A percentile compares a stretch with the other conserved stretches of the same genome.
Evolutionary conservation across 179 eudicot genomes (phyloP).

Genomic region (Spergularia azorica): DNA sequence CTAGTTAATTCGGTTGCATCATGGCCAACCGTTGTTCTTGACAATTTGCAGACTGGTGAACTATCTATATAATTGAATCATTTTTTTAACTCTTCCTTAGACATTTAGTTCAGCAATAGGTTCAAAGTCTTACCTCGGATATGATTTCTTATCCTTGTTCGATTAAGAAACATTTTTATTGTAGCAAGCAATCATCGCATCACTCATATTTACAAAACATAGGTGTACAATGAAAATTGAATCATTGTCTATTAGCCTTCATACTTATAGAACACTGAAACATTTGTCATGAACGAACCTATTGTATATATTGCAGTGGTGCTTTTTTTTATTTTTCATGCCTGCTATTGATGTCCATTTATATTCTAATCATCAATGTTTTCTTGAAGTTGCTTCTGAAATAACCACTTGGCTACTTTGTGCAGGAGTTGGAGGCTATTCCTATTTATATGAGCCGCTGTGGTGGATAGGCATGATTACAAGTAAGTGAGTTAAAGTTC

Average conservation of each 20-base stretch:
- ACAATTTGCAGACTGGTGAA: neutral
- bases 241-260: neutral
- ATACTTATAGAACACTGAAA: neutral
- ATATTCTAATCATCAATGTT: neutral
- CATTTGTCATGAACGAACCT: neutral
- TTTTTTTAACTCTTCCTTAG: neutral
- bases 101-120: neutral
- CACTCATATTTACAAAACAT: neutral
- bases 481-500: slow-evolving; percentile 52
- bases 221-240: neutral
- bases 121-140: neutral
- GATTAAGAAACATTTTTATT: neutral
- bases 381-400: neutral
- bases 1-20: neutral
- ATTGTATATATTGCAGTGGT: neutral
- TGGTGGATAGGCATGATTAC: slow-evolving; percentile 98
- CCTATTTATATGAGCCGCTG: slow-evolving; percentile 83
- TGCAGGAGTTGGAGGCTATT: slow-evolving; percentile 87
- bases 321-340: neutral
- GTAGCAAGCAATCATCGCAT: neutral
- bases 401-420: slow-evolving; percentile 19
- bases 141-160: neutral
- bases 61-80: neutral
- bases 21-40: neutral
- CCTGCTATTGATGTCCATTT: neutral